These are phyloP conservation scores for Nannizzia gypsea DNA, from an alignment of 2,329 filamentous ascomycete genomes.

Conservation along the genomic window DNA sequence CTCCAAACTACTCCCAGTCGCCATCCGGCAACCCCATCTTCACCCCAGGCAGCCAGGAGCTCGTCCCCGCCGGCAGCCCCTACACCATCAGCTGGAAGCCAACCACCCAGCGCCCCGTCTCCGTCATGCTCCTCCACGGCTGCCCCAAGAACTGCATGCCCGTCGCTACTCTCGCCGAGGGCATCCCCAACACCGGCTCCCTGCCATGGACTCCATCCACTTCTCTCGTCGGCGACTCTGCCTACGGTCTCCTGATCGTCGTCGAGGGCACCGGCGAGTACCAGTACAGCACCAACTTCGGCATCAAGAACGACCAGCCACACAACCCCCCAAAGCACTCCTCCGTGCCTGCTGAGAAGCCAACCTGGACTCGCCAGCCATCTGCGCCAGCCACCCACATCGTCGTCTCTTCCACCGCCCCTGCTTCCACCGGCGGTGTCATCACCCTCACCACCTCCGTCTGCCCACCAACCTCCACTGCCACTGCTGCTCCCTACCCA, in stretches of 20 bases:
- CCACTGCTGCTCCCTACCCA: too few relatives aligned
- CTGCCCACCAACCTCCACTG: background rate
- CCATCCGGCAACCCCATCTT: slow-evolving; percentile 45
- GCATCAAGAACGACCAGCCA: slow-evolving; percentile 33
- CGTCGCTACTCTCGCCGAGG: slow-evolving; percentile 41
- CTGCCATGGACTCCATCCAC: slow-evolving; percentile 45
- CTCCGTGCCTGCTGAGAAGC: background rate
- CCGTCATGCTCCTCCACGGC: slow-evolving; percentile 50
- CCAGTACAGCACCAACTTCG: slow-evolving; percentile 53
- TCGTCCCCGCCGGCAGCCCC: slow-evolving; percentile 44
- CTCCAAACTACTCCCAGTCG: slow-evolving; percentile 25
- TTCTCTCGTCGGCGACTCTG: slow-evolving; percentile 37
- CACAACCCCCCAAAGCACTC: slow-evolving; percentile 10
- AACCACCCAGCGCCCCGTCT: slow-evolving; percentile 32
- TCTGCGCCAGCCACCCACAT: slow-evolving; percentile 6
- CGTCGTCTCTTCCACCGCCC: background rate
- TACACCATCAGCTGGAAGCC: slow-evolving; percentile 49
- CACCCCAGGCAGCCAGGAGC: slow-evolving; percentile 39
- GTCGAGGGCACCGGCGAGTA: slow-evolving; percentile 48
- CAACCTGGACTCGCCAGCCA: slow-evolving; percentile 8
- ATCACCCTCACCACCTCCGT: slow-evolving; percentile 16
- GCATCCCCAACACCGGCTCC: slow-evolving; percentile 44
- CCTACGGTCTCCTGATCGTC: slow-evolving; percentile 52
- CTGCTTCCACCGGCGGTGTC: slow-evolving; percentile 13
- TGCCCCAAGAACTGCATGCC: slow-evolving; percentile 44